phyloP scores from a whole-genome alignment of 2,329 filamentous ascomycete species.

The Atkinsonella texensis region DNA sequence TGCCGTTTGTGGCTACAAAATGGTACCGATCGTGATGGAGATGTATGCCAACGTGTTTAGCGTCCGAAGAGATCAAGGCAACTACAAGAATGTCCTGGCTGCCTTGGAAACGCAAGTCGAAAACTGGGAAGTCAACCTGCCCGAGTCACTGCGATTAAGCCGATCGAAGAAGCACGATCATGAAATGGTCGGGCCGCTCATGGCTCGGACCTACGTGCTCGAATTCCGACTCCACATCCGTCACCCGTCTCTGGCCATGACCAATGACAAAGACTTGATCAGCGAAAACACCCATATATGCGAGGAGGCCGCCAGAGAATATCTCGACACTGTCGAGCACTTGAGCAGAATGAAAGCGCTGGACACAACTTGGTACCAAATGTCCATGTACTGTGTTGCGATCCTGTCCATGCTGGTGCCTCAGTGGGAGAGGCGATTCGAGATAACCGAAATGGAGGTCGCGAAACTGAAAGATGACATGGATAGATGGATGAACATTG shows the following conservation, averaged over 20 bases:
- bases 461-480: slow-evolving; percentile 53
- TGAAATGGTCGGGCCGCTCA: slow-evolving; percentile 40
- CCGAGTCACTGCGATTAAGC: slow-evolving; percentile 43
- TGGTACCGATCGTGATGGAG: slow-evolving; percentile 56
- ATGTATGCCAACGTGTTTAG: slow-evolving; percentile 69
- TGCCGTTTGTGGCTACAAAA: slow-evolving; percentile 52
- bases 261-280: slow-evolving; percentile 40
- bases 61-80: slow-evolving; percentile 47
- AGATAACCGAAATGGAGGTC: slow-evolving; percentile 46
- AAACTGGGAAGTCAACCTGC: slow-evolving; percentile 52
- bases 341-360: slow-evolving; percentile 54
- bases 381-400: slow-evolving; percentile 59
- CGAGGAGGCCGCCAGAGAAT: slow-evolving; percentile 50
- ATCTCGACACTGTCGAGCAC: slow-evolving; percentile 47
- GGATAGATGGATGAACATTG: slow-evolving; percentile 54
- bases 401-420: slow-evolving; percentile 62
- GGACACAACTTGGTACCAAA: slow-evolving; percentile 69
- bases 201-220: slow-evolving; percentile 39
- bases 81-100: slow-evolving; percentile 51
- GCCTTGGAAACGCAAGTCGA: slow-evolving; percentile 53
- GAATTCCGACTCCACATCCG: slow-evolving; percentile 49
- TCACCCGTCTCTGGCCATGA: slow-evolving; percentile 48
- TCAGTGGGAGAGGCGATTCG: slow-evolving; percentile 53
- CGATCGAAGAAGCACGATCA: slow-evolving; percentile 26
- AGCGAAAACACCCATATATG: slow-evolving; percentile 54